These are phyloP conservation scores for Boechera divaricarpa DNA, from an alignment of 345 rosid species.

Conservation along the genomic window DNA sequence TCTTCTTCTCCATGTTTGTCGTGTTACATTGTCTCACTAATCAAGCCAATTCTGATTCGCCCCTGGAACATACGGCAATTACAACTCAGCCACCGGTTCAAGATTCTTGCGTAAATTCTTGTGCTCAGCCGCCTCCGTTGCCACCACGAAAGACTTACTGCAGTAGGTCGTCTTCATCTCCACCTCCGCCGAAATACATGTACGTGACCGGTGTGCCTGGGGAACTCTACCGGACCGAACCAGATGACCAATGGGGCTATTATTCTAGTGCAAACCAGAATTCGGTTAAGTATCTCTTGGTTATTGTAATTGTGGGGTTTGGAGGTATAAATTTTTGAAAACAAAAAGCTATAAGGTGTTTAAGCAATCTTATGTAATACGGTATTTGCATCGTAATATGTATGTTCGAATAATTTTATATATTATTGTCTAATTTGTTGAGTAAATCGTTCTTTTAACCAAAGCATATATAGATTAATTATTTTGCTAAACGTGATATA, in stretches of 20 bases:
- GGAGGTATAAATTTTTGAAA: constrained; percentile 3
- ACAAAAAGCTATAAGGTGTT: background rate
- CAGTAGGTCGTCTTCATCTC: constrained; percentile 35
- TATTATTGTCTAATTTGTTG: background rate
- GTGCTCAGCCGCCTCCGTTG: no score
- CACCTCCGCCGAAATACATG: constrained; percentile 60
- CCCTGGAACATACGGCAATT: constrained; percentile 39
- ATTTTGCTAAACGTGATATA: background rate
- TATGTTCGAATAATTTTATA: background rate
- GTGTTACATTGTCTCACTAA: constrained; percentile 24
- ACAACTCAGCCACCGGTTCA: constrained; percentile 19
- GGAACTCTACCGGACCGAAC: constrained; percentile 48
- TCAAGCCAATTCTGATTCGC: constrained; percentile 23
- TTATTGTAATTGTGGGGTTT: constrained; percentile 37
- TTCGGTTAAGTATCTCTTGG: constrained; percentile 28
- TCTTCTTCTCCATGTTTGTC: constrained; percentile 9
- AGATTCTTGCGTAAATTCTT: no score
- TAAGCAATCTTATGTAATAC: background rate
- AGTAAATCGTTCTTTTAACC: background rate
- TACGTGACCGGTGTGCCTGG: constrained; percentile 61
- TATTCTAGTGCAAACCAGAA: constrained; percentile 48
- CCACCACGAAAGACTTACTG: constrained; percentile 46
- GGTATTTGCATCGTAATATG: constrained; percentile 3
- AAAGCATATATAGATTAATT: background rate
- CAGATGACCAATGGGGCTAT: constrained; percentile 45